These are phyloP conservation scores for Nigrospora oryzae DNA, from an alignment of 2,329 filamentous ascomycete species.

Conservation along the genomic window DNA sequence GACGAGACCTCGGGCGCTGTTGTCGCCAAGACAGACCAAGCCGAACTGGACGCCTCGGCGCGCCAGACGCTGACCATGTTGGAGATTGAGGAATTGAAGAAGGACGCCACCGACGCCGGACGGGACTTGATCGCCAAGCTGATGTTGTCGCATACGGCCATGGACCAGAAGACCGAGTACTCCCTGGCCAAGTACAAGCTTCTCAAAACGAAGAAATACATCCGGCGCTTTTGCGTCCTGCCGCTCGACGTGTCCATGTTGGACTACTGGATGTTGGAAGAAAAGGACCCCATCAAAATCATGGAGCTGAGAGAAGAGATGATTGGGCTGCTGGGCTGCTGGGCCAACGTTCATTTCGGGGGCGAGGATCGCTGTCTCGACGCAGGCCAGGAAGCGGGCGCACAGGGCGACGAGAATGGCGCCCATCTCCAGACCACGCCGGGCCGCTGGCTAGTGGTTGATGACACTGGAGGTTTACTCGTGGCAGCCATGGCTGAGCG, in stretches of 20 bases:
- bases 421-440: constrained; percentile 14
- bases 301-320: constrained; percentile 83
- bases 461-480: constrained; percentile 78
- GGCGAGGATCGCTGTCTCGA: constrained; percentile 1
- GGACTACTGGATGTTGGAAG: constrained; percentile 67
- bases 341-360: constrained; percentile 81
- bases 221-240: constrained; percentile 76
- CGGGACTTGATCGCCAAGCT: constrained; percentile 91
- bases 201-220: constrained; percentile 87
- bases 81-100: constrained; percentile 68
- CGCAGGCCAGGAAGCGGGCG: neutral
- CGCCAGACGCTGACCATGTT: constrained; percentile 71
- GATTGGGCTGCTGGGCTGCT: constrained; percentile 73
- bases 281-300: constrained; percentile 72
- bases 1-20: constrained; percentile 37
- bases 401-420: constrained; percentile 8
- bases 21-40: constrained; percentile 47
- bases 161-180: constrained; percentile 92
- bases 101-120: constrained; percentile 67
- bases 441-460: constrained; percentile 72
- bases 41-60: constrained; percentile 51
- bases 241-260: constrained; percentile 74
- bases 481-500: constrained; percentile 80
- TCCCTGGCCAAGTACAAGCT: constrained; percentile 94
- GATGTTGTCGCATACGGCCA: constrained; percentile 75